These are phyloP conservation scores for Capsicum chinense DNA, from an alignment of 257 asterid genomes.

Conservation along the genomic window DNA sequence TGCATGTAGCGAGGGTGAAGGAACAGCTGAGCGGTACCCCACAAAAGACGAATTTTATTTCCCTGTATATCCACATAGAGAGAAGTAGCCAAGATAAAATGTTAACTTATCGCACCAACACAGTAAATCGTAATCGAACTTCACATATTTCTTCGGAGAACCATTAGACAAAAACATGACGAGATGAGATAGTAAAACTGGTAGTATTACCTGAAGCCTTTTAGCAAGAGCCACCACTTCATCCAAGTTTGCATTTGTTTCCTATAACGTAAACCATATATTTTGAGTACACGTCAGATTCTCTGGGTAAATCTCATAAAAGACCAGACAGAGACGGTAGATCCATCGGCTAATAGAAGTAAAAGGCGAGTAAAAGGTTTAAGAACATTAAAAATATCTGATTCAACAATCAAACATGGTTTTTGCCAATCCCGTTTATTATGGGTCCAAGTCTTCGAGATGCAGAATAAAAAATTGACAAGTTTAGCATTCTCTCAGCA, in stretches of 20 bases:
- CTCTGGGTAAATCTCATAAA: neutral
- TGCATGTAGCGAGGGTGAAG: slow-evolving; percentile 94
- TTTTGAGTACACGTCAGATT: neutral
- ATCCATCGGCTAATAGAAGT: neutral
- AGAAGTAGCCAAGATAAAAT: neutral
- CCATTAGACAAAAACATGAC: neutral
- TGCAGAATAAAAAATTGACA: neutral
- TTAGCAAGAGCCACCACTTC: slow-evolving; percentile 95
- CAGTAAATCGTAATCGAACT: neutral
- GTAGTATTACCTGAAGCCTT: slow-evolving; percentile 81
- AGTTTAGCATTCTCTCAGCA: slow-evolving; percentile 4
- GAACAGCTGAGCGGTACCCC: slow-evolving; percentile 99
- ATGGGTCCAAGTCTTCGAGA: neutral
- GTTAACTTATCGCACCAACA: neutral
- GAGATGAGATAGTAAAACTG: neutral
- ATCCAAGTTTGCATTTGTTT: slow-evolving; percentile 91
- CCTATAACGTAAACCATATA: slow-evolving; percentile 48
- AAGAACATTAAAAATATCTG: neutral
- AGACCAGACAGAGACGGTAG: neutral
- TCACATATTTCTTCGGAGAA: neutral
- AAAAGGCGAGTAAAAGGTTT: too few species aligned
- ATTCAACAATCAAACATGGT: neutral
- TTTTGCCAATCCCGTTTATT: neutral
- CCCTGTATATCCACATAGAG: slow-evolving; percentile 13
- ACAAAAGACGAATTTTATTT: slow-evolving; percentile 54